phyloP scores from a whole-genome alignment of 1,284 basidiomycete species.

The Boletus albobrunnescens region DNA sequence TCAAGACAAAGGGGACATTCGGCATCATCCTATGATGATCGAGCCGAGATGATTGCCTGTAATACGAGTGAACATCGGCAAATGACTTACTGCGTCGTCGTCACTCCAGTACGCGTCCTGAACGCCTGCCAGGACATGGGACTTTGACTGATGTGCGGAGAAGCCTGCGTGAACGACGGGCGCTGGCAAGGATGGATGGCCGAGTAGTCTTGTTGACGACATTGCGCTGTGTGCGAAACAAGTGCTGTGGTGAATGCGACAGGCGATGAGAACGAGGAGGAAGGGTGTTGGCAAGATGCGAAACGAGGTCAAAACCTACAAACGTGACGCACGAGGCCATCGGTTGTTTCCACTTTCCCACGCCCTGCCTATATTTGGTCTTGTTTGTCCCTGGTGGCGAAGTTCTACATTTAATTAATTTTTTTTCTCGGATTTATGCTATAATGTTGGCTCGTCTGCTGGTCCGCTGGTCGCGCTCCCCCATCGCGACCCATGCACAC shows the following conservation, averaged over 20 bases:
- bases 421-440: neutral
- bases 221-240: conserved; percentile 29
- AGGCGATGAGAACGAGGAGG: conserved; percentile 11
- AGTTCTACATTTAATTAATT: neutral
- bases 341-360: conserved; percentile 21
- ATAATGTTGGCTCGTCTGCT: conserved; percentile 29
- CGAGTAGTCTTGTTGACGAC: conserved; percentile 44
- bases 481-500: conserved; percentile 11
- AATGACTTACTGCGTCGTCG: conserved; percentile 69
- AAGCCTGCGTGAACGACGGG: conserved; percentile 67
- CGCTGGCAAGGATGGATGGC: conserved; percentile 62
- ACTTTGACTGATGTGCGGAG: conserved; percentile 72
- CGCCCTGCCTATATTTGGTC: conserved; percentile 18
- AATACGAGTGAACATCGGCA: neutral
- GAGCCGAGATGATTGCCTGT: conserved; percentile 14
- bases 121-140: conserved; percentile 79
- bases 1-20: conserved; percentile 98
- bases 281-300: conserved; percentile 6
- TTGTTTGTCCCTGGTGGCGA: conserved; percentile 24
- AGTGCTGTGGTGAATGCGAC: conserved; percentile 4
- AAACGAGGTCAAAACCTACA: conserved; percentile 13
- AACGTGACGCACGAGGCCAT: conserved; percentile 29
- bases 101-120: conserved; percentile 99
- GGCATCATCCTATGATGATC: conserved; percentile 77
- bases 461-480: conserved; percentile 22